Conservation (phyloP, 305 asterid species). For the Rubia tinctorum region DNA sequence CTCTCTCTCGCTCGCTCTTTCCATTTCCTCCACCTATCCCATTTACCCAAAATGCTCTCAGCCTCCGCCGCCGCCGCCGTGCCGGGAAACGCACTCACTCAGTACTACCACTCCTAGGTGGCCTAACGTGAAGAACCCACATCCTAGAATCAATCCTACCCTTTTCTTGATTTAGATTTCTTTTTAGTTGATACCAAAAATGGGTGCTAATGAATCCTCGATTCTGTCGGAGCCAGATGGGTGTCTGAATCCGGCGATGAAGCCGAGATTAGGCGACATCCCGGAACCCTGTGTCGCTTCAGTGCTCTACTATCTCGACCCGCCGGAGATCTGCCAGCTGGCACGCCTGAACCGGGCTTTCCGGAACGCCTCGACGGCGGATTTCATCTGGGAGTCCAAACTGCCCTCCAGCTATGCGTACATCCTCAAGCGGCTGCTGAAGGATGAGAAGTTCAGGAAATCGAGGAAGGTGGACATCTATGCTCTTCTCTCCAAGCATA, state of each 20-base stretch:
- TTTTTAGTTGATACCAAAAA: background rate
- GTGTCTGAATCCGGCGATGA: constrained; percentile 6
- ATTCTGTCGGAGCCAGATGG: constrained; percentile 12
- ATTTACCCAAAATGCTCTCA: constrained; percentile 6
- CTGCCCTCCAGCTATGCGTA: too few relatives aligned
- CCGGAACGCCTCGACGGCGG: too few relatives aligned
- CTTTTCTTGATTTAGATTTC: background rate
- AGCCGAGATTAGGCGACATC: constrained; percentile 55
- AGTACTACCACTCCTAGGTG: background rate
- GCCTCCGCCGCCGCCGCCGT: constrained; percentile 5
- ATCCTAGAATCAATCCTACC: background rate
- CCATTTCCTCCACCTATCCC: too few relatives aligned
- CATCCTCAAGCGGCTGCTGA: too few relatives aligned
- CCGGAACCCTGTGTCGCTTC: constrained; percentile 72
- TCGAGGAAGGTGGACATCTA: too few relatives aligned
- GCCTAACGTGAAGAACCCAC: constrained; percentile 8
- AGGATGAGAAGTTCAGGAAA: too few relatives aligned
- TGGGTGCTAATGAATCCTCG: constrained; percentile 27
- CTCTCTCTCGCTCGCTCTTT: too few relatives aligned
- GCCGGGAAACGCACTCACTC: background rate
- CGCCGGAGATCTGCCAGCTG: too few relatives aligned
- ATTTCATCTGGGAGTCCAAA: too few relatives aligned
- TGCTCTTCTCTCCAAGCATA: too few relatives aligned
- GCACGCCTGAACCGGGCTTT: too few relatives aligned
- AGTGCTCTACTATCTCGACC: constrained; percentile 46